Base-by-base conservation (phyloP, 1,284 basidiomycete genomes). In the Ganoderma resinaceum region DNA sequence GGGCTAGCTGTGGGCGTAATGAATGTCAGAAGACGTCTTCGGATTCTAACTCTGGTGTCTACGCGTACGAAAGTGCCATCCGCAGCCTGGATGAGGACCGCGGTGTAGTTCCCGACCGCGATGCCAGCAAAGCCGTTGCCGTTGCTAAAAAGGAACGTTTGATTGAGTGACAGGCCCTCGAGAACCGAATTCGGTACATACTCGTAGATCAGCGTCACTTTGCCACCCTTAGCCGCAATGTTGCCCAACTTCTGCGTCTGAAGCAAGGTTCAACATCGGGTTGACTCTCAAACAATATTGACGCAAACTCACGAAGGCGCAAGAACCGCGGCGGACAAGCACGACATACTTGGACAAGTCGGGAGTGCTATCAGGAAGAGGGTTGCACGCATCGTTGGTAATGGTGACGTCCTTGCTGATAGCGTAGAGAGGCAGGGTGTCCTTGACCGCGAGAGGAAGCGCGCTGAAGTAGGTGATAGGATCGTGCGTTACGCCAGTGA, bases 131-230 rank as follows among this genome's bases (percentile, higher is more conserved):
- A 84, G 12, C 83, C 84, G 63, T 69, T 79, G 6, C 84, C 85
- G 63, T 87, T 86, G 69, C 85, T 87, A 60, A 26, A n/a, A 66
- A n/a, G 3, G 37, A 14, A 11, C 14, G 9, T 66, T 68, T 29
- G 33, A 43, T 35, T 40, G 2, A 53, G 29, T 6, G 12, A 37
- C 23, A 16, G 58, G 16, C 0, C 2, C 42, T 20, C 26, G 38
- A 20, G 53, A 35, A 40, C 5, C 40, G 12, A 26, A 23, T 18
- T 16, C 16, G 7, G 26, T 23, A 80, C 84, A 52, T 68, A 87
- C 86, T 87, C 84, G 71, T 89, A 89, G 64, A 89, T 84, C n/a
- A 88, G 74, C 4, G 81, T 77, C 40, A 80, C 74, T n/a, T 83
- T 82, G 0, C 78, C 86, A 4, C 87, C 86, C 71, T 87, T 87